Conservation (phyloP, 192 early-diverging fungal genomes). For the Lobosporangium transversale region DNA sequence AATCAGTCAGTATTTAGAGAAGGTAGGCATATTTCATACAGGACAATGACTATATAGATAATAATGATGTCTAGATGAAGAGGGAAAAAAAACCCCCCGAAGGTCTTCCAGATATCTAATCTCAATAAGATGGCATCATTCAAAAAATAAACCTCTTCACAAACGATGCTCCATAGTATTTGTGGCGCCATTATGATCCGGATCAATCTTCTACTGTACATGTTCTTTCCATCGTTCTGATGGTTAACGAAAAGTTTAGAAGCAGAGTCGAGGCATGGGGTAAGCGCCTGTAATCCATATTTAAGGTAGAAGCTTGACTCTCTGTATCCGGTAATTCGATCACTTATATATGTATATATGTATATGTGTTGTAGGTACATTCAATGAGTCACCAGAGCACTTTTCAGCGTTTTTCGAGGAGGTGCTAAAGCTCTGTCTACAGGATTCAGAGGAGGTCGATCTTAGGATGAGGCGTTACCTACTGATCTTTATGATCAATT, state of each 20-base stretch:
- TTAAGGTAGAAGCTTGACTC: background rate
- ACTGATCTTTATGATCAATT: conserved; percentile 80
- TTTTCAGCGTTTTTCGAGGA: conserved; percentile 69
- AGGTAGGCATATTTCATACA: conserved; percentile 54
- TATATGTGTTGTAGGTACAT: too few species aligned
- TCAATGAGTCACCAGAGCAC: conserved; percentile 53
- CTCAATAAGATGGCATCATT: too few species aligned
- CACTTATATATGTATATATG: conserved; percentile 14
- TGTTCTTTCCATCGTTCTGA: conserved; percentile 80
- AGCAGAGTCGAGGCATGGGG: conserved; percentile 73
- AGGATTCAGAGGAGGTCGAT: conserved; percentile 28
- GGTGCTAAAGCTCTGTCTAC: conserved; percentile 60
- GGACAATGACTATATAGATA: too few species aligned
- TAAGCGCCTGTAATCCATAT: conserved; percentile 22
- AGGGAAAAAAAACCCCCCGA: too few species aligned
- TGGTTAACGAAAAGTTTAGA: conserved; percentile 93
- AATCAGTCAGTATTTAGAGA: conserved; percentile 81
- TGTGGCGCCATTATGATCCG: conserved; percentile 79
- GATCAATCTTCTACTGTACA: conserved; percentile 59
- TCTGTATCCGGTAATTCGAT: background rate
- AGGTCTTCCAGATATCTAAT: too few species aligned
- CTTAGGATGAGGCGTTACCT: conserved; percentile 62
- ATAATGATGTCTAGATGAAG: too few species aligned
- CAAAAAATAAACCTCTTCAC: background rate
- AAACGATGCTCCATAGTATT: conserved; percentile 59